Conservation (phyloP, 2,329 filamentous ascomycete genomes). For the Cladobotryum mycophilum region DNA sequence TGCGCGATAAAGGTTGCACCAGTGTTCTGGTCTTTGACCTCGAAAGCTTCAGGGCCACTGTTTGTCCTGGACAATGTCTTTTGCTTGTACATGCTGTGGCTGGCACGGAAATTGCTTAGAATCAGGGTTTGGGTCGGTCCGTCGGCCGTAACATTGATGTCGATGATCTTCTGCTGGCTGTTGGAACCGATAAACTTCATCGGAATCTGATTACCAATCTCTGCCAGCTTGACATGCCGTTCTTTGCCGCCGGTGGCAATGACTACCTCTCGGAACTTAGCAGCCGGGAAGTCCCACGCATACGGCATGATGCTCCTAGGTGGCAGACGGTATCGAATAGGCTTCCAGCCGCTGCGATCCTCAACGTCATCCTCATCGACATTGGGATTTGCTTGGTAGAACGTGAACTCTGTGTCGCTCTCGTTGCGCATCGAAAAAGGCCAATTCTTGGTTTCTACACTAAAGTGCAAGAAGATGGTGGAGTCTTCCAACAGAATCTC, state of each 20-base stretch:
- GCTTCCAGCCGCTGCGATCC: constrained; percentile 83
- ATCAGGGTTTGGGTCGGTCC: constrained; percentile 94
- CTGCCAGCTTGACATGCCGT: constrained; percentile 86
- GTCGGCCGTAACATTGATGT: constrained; percentile 92
- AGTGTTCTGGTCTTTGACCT: constrained; percentile 87
- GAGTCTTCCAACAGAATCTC: constrained; percentile 90
- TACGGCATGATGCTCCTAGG: constrained; percentile 98
- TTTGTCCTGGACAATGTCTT: constrained; percentile 45
- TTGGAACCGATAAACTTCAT: constrained; percentile 74
- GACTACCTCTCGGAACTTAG: constrained; percentile 91
- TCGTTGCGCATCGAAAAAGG: constrained; percentile 98
- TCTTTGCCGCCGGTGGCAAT: constrained; percentile 53
- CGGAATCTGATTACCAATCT: constrained; percentile 92
- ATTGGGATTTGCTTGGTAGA: constrained; percentile 91
- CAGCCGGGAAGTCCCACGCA: constrained; percentile 97
- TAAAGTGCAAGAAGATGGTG: constrained; percentile 88
- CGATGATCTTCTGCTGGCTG: constrained; percentile 78
- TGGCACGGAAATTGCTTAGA: constrained; percentile 86
- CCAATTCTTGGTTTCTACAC: constrained; percentile 89
- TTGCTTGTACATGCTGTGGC: constrained; percentile 79
- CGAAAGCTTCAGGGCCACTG: constrained; percentile 58
- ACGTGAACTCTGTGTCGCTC: constrained; percentile 92
- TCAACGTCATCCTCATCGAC: constrained; percentile 82
- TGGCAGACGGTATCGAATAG: constrained; percentile 85
- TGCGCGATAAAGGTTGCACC: constrained; percentile 85